phyloP scores from a whole-genome alignment of 2,329 filamentous ascomycete genomes.

The Cytospora mali region DNA sequence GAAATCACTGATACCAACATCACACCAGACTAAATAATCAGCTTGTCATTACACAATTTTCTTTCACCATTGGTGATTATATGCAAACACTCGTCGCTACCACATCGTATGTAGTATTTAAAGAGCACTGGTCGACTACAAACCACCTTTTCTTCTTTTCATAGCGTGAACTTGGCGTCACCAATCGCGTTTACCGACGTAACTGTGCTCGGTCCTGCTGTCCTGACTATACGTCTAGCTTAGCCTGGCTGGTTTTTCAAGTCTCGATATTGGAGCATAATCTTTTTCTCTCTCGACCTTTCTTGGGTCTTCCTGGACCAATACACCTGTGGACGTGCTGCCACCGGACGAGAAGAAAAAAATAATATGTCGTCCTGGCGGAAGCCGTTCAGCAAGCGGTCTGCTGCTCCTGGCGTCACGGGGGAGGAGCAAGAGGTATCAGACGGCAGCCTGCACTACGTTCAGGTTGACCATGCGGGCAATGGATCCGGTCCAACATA shows the following conservation, averaged over 20 bases:
- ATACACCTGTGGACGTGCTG: not conserved
- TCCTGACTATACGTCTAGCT: not conserved
- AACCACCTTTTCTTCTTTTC: not conserved
- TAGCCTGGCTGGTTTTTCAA: not conserved
- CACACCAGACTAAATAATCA: not conserved
- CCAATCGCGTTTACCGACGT: not conserved
- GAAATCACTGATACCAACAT: not conserved
- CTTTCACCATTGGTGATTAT: not conserved
- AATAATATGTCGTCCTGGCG: slow-evolving; percentile 17
- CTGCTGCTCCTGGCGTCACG: not conserved
- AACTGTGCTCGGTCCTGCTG: not conserved
- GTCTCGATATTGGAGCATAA: not conserved
- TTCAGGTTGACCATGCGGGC: slow-evolving; percentile 10
- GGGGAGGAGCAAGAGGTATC: slow-evolving; percentile 5
- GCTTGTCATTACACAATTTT: not conserved
- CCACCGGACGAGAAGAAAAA: not conserved
- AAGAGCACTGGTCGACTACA: not conserved
- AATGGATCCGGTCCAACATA: slow-evolving; percentile 49
- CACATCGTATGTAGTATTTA: not conserved
- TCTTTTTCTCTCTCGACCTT: not conserved
- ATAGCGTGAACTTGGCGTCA: not conserved
- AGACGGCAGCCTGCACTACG: slow-evolving; percentile 15
- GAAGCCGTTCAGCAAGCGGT: slow-evolving; percentile 13
- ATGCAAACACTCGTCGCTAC: not conserved
- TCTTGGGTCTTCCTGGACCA: not conserved